Evolutionary conservation across 352 stramenopile genomes (phyloP).

Genomic region (Phytophthora pinifolia): DNA sequence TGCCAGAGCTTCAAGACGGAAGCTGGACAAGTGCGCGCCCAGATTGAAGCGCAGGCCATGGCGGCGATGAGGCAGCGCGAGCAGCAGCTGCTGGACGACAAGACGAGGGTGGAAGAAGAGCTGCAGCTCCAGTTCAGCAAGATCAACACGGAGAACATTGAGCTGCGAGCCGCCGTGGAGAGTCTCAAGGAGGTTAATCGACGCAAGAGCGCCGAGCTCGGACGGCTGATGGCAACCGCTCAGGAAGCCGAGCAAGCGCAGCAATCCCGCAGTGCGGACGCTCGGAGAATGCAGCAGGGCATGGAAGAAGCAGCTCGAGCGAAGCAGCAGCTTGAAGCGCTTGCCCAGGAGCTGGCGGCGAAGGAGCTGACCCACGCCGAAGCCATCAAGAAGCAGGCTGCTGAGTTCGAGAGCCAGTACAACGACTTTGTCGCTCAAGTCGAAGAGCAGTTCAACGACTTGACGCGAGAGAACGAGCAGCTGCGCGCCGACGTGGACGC

Average conservation of each 20-base stretch:
- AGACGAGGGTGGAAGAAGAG: constrained; percentile 39
- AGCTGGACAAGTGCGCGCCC: constrained; percentile 34
- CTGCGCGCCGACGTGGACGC: constrained; percentile 51
- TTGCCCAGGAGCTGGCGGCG: constrained; percentile 46
- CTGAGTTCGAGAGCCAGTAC: constrained; percentile 61
- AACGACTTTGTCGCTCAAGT: constrained; percentile 57
- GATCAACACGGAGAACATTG: constrained; percentile 41
- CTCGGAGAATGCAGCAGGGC: constrained; percentile 41
- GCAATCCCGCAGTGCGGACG: constrained; percentile 24
- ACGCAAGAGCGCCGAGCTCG: constrained; percentile 59
- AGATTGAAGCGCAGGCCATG: constrained; percentile 45
- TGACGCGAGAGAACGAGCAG: constrained; percentile 55
- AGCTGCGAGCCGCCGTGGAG: constrained; percentile 47
- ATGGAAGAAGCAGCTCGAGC: constrained; percentile 36
- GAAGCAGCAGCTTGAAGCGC: constrained; percentile 42
- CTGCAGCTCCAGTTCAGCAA: constrained; percentile 35
- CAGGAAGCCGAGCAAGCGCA: constrained; percentile 41
- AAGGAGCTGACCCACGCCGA: constrained; percentile 50
- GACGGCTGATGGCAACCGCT: constrained; percentile 43
- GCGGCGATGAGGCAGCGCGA: constrained; percentile 51
- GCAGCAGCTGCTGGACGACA: constrained; percentile 52
- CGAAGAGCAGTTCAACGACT: constrained; percentile 46
- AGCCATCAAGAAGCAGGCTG: constrained; percentile 45
- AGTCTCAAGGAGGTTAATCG: constrained; percentile 48
- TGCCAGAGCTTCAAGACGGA: constrained; percentile 46